phyloP scores from a whole-genome alignment of 345 rosid species.

The Aethionema arabicum region DNA sequence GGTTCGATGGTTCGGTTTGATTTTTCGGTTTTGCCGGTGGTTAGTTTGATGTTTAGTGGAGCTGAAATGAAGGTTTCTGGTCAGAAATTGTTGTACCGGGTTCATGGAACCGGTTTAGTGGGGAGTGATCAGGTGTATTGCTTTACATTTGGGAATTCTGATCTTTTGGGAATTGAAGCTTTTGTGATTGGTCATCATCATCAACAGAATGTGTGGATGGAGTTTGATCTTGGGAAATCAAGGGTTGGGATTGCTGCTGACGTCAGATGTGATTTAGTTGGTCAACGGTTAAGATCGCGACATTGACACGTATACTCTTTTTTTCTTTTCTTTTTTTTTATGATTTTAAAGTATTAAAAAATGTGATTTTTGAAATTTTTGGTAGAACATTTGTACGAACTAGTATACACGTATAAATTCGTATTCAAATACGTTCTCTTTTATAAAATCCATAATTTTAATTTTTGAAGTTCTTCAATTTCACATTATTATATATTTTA shows the following conservation, averaged over 20 bases:
- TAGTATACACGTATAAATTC: no score
- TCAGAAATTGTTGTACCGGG: constrained; percentile 53
- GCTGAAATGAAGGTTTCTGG: constrained; percentile 74
- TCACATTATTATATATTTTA: no score
- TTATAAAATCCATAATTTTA: no score
- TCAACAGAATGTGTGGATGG: constrained; percentile 84
- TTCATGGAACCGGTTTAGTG: constrained; percentile 52
- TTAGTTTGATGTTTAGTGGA: constrained; percentile 56
- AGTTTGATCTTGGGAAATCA: constrained; percentile 66
- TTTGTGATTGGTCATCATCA: constrained; percentile 81
- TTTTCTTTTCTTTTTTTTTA: background rate
- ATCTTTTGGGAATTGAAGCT: constrained; percentile 64
- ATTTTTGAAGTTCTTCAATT: no score
- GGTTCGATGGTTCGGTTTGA: constrained; percentile 26
- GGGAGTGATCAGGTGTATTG: constrained; percentile 65
- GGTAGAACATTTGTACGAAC: no score
- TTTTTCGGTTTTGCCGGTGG: constrained; percentile 45
- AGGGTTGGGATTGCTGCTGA: constrained; percentile 75
- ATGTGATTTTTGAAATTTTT: no score
- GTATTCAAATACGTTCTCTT: no score
- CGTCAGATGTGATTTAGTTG: constrained; percentile 59
- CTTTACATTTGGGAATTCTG: constrained; percentile 80
- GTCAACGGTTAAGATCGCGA: constrained; percentile 48
- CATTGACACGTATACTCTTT: constrained; percentile 4
- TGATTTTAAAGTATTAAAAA: background rate